phyloP scores from a whole-genome alignment of 139 green algal genomes.

The Chlamydomonas incerta region DNA sequence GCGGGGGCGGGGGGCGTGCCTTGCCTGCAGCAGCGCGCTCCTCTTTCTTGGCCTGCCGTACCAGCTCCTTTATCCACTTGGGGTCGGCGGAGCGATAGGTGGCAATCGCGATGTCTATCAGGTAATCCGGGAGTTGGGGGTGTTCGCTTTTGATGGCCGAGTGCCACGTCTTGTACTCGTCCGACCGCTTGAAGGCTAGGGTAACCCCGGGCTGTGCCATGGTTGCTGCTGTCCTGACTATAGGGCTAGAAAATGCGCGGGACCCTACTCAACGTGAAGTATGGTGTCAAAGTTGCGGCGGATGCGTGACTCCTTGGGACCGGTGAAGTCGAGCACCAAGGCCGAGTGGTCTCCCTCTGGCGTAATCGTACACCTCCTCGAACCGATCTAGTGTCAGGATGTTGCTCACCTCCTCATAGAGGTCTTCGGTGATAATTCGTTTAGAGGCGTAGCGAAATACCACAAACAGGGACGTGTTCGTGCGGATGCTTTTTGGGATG shows the following conservation, averaged over 20 bases:
- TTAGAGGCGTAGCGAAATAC: neutral
- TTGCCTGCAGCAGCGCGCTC: conserved; percentile 4
- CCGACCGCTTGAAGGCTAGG: too few species aligned
- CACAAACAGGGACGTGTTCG: neutral
- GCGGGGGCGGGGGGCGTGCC: neutral
- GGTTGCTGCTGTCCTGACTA: too few species aligned
- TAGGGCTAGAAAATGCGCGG: too few species aligned
- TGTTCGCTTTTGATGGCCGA: too few species aligned
- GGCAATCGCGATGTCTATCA: too few species aligned
- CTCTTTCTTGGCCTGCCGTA: too few species aligned
- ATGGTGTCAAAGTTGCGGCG: neutral
- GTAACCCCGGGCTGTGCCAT: too few species aligned
- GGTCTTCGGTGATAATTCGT: neutral
- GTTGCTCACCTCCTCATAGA: neutral
- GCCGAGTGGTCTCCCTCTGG: neutral
- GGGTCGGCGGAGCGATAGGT: too few species aligned
- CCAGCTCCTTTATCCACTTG: too few species aligned
- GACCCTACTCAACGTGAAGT: neutral
- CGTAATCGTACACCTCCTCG: neutral
- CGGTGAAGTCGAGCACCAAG: neutral
- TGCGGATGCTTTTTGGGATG: neutral
- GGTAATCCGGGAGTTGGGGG: too few species aligned
- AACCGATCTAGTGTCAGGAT: neutral
- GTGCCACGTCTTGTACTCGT: too few species aligned
- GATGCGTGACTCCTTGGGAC: neutral